Base-by-base conservation (phyloP, 352 stramenopile species). In the Aphanomyces invadans region DNA sequence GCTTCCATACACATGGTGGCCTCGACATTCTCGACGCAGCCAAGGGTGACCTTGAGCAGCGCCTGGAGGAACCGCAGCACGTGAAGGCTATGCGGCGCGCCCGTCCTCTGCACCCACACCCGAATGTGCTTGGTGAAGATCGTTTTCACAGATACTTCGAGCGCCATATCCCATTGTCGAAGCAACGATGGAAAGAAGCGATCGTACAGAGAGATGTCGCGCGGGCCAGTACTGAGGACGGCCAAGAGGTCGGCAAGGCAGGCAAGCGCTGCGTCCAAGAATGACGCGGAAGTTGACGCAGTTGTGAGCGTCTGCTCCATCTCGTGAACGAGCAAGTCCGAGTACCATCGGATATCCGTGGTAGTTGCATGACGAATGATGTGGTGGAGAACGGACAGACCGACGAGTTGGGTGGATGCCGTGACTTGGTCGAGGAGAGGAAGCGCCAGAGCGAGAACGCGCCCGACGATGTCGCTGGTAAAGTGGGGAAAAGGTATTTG, bases 341-440 rank as follows among this genome's bases (percentile, higher is more conserved):
- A 71, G 66, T 92, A 92, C 86, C 86, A 95, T 17, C 81, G 80
- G 60, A 95, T 65, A 71, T 95, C 86, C 0, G 83, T 90, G 0
- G 73, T 52, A 0, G 83, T 92, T 23, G 87, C 78, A 42, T 83
- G 80, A 4, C 69, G 42, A 0, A 89, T 72, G 49, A 92, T 72
- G 62, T 91, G 86, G 28, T 65, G 71, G 45, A 95, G 69, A 42
- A 95, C 71, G 17, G 66, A 65, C 10, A 79, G 79, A 3, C 86
- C 86, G 38, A 90, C 73, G 21, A 78, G 59, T 38, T 92, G 83
- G 2, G 81, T 87, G 15, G 74, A 60, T 51, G 89, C 74, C 2
- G 59, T 80, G 36, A 90, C 71, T 39, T 92, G 78, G 68, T 95
- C 86, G 19, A 95, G 64, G 19, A 95, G 73, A 33, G 86, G 86